Evolutionary conservation across 176 grass and related monocot genomes (phyloP).

Genomic region (Cocos nucifera): DNA sequence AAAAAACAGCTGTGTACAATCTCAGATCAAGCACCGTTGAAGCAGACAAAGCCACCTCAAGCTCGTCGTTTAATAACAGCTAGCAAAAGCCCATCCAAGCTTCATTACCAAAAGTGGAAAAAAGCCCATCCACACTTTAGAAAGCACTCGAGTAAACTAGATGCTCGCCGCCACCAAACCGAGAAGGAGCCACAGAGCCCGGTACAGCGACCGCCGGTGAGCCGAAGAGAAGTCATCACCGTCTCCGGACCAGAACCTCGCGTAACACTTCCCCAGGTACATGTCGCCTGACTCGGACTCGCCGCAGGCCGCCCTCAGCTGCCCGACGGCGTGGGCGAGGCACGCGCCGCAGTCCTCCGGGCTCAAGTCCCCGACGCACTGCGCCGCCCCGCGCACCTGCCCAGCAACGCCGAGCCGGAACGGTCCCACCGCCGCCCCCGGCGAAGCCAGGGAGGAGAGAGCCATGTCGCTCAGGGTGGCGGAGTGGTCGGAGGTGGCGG

Average conservation of each 20-base stretch:
- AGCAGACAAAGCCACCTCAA: too few species aligned
- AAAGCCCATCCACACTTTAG: too few species aligned
- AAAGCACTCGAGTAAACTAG: too few species aligned
- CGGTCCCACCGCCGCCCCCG: background rate
- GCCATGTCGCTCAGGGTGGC: conserved; percentile 8
- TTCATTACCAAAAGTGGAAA: too few species aligned
- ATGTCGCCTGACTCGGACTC: background rate
- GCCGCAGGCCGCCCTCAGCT: background rate
- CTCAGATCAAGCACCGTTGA: too few species aligned
- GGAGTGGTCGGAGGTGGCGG: background rate
- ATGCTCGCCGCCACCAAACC: too few species aligned
- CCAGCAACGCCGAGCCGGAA: background rate
- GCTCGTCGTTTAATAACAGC: too few species aligned
- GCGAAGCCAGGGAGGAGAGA: background rate
- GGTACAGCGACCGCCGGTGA: too few species aligned
- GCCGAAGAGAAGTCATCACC: background rate
- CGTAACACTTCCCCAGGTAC: conserved; percentile 11
- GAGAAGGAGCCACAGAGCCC: too few species aligned
- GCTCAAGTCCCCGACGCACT: conserved; percentile 12
- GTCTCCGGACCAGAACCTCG: conserved; percentile 3
- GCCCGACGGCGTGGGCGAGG: background rate
- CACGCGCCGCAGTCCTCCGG: conserved; percentile 2
- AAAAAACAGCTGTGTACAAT: too few species aligned
- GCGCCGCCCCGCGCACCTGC: background rate
- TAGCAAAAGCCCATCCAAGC: too few species aligned